Evolutionary conservation across 1,284 basidiomycete genomes (phyloP).

Genomic region (Mycena citricolor): DNA sequence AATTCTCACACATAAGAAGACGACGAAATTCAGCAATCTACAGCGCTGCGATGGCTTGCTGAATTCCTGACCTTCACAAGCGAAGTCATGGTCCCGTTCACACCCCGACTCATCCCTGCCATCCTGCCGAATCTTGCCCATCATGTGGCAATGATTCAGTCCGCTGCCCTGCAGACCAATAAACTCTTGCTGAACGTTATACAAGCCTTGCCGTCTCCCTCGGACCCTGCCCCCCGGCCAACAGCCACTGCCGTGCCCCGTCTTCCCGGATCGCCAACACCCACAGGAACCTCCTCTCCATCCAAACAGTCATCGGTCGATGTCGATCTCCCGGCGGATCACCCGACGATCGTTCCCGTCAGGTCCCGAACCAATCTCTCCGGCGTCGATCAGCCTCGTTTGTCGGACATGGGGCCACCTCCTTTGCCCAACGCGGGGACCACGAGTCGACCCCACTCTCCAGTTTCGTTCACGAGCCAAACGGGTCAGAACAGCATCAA

Average conservation of each 20-base stretch:
- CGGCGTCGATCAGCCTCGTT: constrained; percentile 33
- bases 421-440: constrained; percentile 15
- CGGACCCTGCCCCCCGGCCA: constrained; percentile 50
- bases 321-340: constrained; percentile 5
- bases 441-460: constrained; percentile 58
- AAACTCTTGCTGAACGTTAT: constrained; percentile 84
- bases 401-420: constrained; percentile 24
- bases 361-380: constrained; percentile 25
- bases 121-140: constrained; percentile 95
- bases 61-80: constrained; percentile 89
- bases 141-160: constrained; percentile 86
- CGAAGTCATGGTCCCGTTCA: constrained; percentile 93
- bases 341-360: constrained; percentile 5
- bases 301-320: constrained; percentile 49
- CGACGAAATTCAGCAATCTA: constrained; percentile 87
- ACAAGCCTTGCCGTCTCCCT: constrained; percentile 76
- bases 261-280: constrained; percentile 53
- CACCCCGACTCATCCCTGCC: constrained; percentile 88
- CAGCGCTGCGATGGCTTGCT: constrained; percentile 88
- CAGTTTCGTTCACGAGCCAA: constrained; percentile 45
- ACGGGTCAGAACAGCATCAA: constrained; percentile 32
- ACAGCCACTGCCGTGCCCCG: constrained; percentile 28
- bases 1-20: constrained; percentile 45
- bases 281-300: constrained; percentile 35
- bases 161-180: constrained; percentile 86